These are phyloP conservation scores for Trichophyton verrucosum DNA, from an alignment of 2,329 filamentous ascomycete species.

Conservation along the genomic window DNA sequence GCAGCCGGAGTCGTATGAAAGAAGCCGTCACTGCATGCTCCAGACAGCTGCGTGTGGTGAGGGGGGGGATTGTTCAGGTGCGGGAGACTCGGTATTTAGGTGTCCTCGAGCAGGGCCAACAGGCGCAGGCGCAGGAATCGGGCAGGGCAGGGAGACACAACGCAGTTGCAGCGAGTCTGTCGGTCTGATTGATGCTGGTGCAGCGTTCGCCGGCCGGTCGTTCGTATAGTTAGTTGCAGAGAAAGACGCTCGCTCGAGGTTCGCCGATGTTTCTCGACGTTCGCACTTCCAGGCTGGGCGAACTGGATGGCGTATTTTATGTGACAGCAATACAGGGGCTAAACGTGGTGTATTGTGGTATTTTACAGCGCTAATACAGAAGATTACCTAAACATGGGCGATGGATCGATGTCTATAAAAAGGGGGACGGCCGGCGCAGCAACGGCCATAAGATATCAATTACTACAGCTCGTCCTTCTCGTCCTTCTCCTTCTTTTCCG, in stretches of 20 bases:
- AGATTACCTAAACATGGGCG: background rate
- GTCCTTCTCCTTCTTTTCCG: background rate
- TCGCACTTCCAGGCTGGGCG: background rate
- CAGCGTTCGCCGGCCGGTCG: background rate
- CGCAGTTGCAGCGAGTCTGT: background rate
- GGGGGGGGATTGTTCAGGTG: background rate
- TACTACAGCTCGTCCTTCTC: constrained; percentile 1
- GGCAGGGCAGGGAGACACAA: background rate
- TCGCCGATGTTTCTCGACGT: background rate
- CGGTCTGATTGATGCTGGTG: background rate
- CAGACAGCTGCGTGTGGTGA: background rate
- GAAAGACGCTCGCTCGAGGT: background rate
- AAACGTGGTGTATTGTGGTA: background rate
- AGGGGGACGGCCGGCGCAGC: background rate
- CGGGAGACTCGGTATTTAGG: background rate
- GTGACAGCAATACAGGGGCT: background rate
- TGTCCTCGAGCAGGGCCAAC: background rate
- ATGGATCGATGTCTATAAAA: background rate
- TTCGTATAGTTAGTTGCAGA: background rate
- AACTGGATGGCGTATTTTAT: background rate
- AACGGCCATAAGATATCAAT: background rate
- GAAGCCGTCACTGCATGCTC: background rate
- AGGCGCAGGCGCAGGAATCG: background rate
- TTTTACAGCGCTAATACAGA: background rate
- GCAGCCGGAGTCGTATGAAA: background rate